A percentile compares a stretch with the other conserved stretches of the same genome.
Evolutionary conservation across 1,139 yeast genomes (phyloP).

Genomic region (Eremothecium sinecaudum): DNA sequence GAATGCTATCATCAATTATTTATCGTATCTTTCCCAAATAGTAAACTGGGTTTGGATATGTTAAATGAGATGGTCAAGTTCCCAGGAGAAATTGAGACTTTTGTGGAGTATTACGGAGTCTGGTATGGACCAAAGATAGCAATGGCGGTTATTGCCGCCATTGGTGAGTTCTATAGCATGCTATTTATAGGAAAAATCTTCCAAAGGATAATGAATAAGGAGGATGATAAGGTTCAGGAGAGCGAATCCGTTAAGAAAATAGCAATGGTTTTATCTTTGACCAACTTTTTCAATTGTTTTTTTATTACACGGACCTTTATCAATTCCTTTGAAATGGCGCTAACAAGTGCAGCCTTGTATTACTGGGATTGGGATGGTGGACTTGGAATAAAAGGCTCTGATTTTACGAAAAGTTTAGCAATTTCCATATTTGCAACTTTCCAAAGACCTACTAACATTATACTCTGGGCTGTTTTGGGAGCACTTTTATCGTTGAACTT

Average conservation of each 20-base stretch:
- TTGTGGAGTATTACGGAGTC: slow-evolving; percentile 31
- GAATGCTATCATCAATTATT: not conserved
- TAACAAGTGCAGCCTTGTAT: slow-evolving; percentile 61
- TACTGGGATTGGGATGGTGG: slow-evolving; percentile 60
- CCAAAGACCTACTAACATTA: slow-evolving; percentile 73
- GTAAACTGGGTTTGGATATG: slow-evolving; percentile 23
- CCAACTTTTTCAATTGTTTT: slow-evolving; percentile 79
- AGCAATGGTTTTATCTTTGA: slow-evolving; percentile 41
- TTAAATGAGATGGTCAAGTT: slow-evolving; percentile 12
- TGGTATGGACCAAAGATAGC: slow-evolving; percentile 51
- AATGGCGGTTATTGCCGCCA: slow-evolving; percentile 62
- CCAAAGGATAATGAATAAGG: slow-evolving; percentile 25
- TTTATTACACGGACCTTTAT: slow-evolving; percentile 76
- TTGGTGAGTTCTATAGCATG: slow-evolving; percentile 58
- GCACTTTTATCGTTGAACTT: slow-evolving; percentile 27
- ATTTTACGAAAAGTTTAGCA: slow-evolving; percentile 24
- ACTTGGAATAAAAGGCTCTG: slow-evolving; percentile 15
- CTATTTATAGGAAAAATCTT: slow-evolving; percentile 35
- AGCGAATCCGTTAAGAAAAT: slow-evolving; percentile 11
- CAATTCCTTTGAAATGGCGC: slow-evolving; percentile 67
- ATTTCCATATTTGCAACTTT: slow-evolving; percentile 53
- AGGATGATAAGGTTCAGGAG: slow-evolving; percentile 15
- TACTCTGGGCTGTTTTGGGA: slow-evolving; percentile 67
- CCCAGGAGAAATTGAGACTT: slow-evolving; percentile 7
- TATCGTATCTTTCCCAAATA: slow-evolving; percentile 5